Evolutionary conservation across 2,329 filamentous ascomycete species (phyloP).

Genomic region (Arthrinium puccinioides): DNA sequence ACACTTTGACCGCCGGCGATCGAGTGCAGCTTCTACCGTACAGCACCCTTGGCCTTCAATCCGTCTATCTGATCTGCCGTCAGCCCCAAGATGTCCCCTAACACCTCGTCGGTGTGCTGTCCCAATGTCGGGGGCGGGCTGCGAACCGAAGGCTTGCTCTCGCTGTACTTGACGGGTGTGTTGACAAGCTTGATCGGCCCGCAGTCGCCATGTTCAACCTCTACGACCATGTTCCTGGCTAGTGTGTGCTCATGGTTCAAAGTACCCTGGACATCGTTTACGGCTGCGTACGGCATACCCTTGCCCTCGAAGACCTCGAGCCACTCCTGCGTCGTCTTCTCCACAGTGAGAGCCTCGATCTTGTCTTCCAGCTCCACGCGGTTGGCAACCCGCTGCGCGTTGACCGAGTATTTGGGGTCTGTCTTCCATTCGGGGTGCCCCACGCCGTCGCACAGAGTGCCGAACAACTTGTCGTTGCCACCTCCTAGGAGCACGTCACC

Average conservation of each 20-base stretch:
- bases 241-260: constrained; percentile 77
- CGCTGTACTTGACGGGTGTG: constrained; percentile 89
- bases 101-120: constrained; percentile 76
- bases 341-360: constrained; percentile 69
- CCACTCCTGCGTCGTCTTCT: constrained; percentile 84
- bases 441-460: constrained; percentile 54
- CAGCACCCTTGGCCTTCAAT: constrained; percentile 59
- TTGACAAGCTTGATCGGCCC: constrained; percentile 87
- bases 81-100: constrained; percentile 57
- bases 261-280: constrained; percentile 86
- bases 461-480: constrained; percentile 65
- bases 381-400: constrained; percentile 59
- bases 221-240: constrained; percentile 83
- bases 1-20: no score
- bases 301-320: constrained; percentile 78
- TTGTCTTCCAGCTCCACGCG: constrained; percentile 68
- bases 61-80: constrained; percentile 48
- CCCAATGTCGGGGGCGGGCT: constrained; percentile 78
- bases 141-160: constrained; percentile 68
- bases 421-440: constrained; percentile 52
- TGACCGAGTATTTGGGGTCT: constrained; percentile 52
- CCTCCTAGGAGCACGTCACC: constrained; percentile 65
- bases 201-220: constrained; percentile 76
- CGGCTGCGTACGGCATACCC: constrained; percentile 88
- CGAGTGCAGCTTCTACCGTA: constrained; percentile 35